Evolutionary conservation across 2,329 filamentous ascomycete genomes (phyloP).

Genomic region (Fusarium decemcellulare): DNA sequence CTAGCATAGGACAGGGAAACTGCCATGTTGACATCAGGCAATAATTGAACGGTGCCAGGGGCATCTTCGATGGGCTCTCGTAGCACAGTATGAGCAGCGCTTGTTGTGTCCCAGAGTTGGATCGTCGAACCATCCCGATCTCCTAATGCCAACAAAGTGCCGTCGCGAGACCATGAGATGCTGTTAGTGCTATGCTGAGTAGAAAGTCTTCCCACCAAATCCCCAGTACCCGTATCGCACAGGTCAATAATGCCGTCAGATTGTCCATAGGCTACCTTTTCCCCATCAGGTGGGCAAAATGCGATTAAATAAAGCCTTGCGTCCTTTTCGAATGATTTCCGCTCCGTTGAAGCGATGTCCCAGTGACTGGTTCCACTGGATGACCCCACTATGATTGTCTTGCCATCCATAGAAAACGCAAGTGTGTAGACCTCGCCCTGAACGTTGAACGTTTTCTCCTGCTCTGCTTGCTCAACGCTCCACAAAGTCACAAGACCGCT

Average conservation of each 20-base stretch:
- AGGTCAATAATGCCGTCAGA: background rate
- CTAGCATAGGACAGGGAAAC: no score
- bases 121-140: background rate
- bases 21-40: no score
- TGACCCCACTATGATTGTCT: background rate
- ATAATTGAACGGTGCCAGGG: no score
- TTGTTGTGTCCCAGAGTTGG: background rate
- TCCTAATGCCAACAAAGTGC: background rate
- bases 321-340: no score
- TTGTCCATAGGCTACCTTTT: background rate
- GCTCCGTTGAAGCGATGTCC: background rate
- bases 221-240: background rate
- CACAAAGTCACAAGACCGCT: background rate
- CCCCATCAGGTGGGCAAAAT: background rate
- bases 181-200: fast-evolving
- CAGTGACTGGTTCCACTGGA: background rate
- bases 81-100: background rate
- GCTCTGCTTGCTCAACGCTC: background rate
- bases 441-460: background rate
- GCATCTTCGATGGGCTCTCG: no score
- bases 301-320: no score
- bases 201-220: background rate
- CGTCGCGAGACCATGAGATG: background rate
- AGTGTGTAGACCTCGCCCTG: no score
- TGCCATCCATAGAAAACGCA: background rate